Evolutionary conservation across 148 eudicot species (phyloP).

Genomic region (Hydrangea macrophylla): DNA sequence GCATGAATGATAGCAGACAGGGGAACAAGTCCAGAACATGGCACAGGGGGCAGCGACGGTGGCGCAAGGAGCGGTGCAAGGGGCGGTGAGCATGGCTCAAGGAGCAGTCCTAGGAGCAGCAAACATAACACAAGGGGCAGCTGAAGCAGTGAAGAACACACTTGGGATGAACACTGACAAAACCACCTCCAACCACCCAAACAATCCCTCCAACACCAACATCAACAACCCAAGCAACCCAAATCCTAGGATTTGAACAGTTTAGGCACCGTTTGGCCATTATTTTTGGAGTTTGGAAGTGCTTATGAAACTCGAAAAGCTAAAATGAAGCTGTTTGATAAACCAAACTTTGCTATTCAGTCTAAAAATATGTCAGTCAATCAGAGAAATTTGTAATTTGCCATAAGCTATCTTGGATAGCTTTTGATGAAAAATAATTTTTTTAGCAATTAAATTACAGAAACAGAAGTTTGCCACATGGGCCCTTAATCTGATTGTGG

Average conservation of each 20-base stretch:
- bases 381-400: too few species aligned
- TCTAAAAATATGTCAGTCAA: too few species aligned
- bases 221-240: conserved; percentile 11
- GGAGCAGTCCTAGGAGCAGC: conserved; percentile 48
- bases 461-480: too few species aligned
- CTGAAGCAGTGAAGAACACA: conserved; percentile 61
- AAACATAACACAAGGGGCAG: conserved; percentile 56
- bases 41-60: conserved; percentile 61
- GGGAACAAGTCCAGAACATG: conserved; percentile 52
- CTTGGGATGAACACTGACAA: conserved; percentile 17
- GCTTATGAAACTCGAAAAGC: too few species aligned
- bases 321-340: too few species aligned
- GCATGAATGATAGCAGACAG: conserved; percentile 41
- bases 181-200: neutral
- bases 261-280: too few species aligned
- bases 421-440: too few species aligned
- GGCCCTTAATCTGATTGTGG: too few species aligned
- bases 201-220: neutral
- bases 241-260: conserved; percentile 9
- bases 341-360: too few species aligned
- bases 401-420: too few species aligned
- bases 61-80: conserved; percentile 56
- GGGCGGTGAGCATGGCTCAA: conserved; percentile 39
- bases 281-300: too few species aligned
- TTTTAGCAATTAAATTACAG: too few species aligned